Evolutionary conservation across 352 stramenopile genomes (phyloP).

Genomic region (Nothophytophthora sp.): DNA sequence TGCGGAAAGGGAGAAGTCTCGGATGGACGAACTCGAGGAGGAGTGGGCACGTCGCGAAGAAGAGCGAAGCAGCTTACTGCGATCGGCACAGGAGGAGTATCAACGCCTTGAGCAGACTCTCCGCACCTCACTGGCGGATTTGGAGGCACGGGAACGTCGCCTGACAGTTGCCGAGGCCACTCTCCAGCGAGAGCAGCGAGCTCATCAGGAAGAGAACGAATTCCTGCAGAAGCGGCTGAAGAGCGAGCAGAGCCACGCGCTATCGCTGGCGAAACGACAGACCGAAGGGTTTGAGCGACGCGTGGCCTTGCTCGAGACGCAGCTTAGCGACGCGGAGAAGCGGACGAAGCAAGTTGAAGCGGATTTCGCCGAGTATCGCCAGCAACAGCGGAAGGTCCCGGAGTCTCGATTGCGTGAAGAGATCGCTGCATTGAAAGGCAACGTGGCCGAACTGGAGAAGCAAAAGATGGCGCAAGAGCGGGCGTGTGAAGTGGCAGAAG

Average conservation of each 20-base stretch:
- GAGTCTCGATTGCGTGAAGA: constrained; percentile 73
- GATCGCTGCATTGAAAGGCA: constrained; percentile 56
- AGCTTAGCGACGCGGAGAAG: constrained; percentile 48
- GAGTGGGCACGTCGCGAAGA: constrained; percentile 81
- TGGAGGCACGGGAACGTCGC: constrained; percentile 63
- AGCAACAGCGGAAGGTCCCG: constrained; percentile 74
- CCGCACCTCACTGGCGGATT: constrained; percentile 47
- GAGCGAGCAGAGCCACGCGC: constrained; percentile 58
- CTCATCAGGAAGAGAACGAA: constrained; percentile 59
- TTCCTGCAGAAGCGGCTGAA: constrained; percentile 53
- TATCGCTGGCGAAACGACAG: constrained; percentile 61
- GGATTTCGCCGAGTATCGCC: constrained; percentile 71
- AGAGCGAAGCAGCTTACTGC: constrained; percentile 59
- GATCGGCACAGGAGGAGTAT: constrained; percentile 63
- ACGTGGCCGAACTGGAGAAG: constrained; percentile 63
- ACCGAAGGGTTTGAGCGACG: constrained; percentile 51
- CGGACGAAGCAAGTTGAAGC: constrained; percentile 55
- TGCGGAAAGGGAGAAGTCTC: constrained; percentile 51
- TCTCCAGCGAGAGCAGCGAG: constrained; percentile 57
- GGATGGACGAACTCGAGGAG: constrained; percentile 79
- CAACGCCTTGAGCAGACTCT: constrained; percentile 65
- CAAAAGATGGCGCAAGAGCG: constrained; percentile 44
- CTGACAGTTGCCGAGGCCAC: constrained; percentile 49
- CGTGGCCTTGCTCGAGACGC: constrained; percentile 36
- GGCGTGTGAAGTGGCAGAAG: constrained; percentile 39